These are phyloP conservation scores for Puccinia triticina DNA, from an alignment of 1,284 basidiomycete species.

Conservation along the genomic window DNA sequence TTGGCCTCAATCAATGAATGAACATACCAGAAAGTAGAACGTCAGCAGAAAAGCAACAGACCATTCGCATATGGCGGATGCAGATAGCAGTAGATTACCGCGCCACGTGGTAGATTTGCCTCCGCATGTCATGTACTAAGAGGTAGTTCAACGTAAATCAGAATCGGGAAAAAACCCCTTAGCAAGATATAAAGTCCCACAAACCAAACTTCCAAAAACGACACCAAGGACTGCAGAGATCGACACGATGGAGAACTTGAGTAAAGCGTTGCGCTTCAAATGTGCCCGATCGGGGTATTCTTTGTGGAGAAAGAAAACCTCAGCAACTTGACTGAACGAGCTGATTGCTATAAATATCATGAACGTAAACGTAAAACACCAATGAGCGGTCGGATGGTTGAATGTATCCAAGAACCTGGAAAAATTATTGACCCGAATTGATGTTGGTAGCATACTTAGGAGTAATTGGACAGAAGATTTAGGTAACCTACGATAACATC, in stretches of 20 bases:
- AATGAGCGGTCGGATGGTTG: conserved; percentile 37
- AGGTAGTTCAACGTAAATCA: neutral
- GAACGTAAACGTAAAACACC: conserved; percentile 38
- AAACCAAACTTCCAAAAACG: conserved; percentile 38
- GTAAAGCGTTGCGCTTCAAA: conserved; percentile 30
- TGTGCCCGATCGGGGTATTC: conserved; percentile 32
- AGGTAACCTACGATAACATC: conserved; percentile 13
- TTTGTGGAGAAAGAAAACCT: conserved; percentile 41
- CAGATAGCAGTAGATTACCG: conserved; percentile 26
- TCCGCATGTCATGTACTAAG: conserved; percentile 33
- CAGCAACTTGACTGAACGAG: conserved; percentile 34
- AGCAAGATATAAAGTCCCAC: neutral
- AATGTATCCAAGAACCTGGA: conserved; percentile 38
- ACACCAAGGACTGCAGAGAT: conserved; percentile 17
- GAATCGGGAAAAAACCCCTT: neutral
- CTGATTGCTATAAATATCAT: conserved; percentile 32
- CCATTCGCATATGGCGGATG: conserved; percentile 42
- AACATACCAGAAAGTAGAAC: conserved; percentile 42
- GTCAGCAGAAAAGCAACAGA: conserved; percentile 19
- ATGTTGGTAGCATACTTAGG: neutral
- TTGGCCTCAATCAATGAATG: neutral
- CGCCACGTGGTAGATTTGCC: conserved; percentile 22
- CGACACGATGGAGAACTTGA: conserved; percentile 22
- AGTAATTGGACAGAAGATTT: neutral
- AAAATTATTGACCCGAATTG: neutral